Percentiles rank a stretch among this genome's conserved stretches.
Evolutionary conservation across 495 filamentous ascomycete species (phyloP).

Genomic region (Penicillium flavigenum): DNA sequence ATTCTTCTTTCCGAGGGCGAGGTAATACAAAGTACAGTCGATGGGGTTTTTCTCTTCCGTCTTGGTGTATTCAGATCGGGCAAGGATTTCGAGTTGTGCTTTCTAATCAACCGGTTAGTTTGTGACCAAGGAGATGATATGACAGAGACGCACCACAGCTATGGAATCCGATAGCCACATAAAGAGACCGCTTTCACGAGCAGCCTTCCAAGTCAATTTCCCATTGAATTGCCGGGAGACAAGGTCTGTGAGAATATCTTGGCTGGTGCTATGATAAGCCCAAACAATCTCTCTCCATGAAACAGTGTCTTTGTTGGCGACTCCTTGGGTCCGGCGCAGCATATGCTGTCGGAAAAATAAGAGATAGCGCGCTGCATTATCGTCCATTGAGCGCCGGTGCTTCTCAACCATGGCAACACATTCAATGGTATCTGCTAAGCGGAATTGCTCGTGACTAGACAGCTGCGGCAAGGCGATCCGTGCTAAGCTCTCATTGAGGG

Average conservation of each 20-base stretch:
- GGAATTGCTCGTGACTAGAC: constrained; percentile 85
- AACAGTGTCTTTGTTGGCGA: constrained; percentile 62
- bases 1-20: constrained; percentile 88
- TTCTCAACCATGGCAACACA: constrained; percentile 85
- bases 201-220: constrained; percentile 78
- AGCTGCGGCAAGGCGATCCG: constrained; percentile 75
- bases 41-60: constrained; percentile 85
- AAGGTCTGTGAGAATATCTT: constrained; percentile 89
- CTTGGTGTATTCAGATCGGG: constrained; percentile 89
- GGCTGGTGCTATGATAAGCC: constrained; percentile 88
- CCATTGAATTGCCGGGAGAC: constrained; percentile 78
- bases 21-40: constrained; percentile 90
- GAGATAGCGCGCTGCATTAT: constrained; percentile 87
- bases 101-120: constrained; percentile 49
- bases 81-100: constrained; percentile 82
- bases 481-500: constrained; percentile 76
- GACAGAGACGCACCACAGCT: constrained; percentile 64
- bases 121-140: not conserved
- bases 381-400: constrained; percentile 87
- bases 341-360: constrained; percentile 86
- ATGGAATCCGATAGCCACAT: constrained; percentile 85
- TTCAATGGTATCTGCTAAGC: constrained; percentile 82
- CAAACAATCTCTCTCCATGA: constrained; percentile 94
- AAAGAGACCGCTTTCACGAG: constrained; percentile 84
- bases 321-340: constrained; percentile 62